phyloP scores from a whole-genome alignment of 768 basidiomycete genomes.

The Baorangia bicolor region DNA sequence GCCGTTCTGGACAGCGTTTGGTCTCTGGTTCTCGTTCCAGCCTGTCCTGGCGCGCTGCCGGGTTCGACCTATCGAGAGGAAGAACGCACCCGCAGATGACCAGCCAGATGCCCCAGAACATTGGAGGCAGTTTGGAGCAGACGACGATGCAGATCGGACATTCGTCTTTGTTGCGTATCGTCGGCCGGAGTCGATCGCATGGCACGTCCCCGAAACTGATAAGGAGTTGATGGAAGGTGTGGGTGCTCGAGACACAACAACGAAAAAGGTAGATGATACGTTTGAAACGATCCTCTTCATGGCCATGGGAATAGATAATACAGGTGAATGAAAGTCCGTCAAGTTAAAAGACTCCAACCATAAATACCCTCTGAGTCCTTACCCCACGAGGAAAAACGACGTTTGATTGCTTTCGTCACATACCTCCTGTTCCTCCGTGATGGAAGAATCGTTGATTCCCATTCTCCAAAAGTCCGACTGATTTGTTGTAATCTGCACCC shows the following conservation, averaged over 20 bases:
- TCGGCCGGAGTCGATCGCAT: slow-evolving; percentile 53
- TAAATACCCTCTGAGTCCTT: background rate
- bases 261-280: slow-evolving; percentile 59
- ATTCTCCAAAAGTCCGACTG: slow-evolving; percentile 52
- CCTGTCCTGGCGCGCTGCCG: slow-evolving; percentile 45
- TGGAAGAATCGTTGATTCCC: slow-evolving; percentile 52
- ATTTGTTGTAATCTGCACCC: slow-evolving; percentile 49
- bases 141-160: slow-evolving; percentile 37
- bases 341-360: background rate
- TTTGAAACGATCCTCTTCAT: slow-evolving; percentile 66
- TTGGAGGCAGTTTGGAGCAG: slow-evolving; percentile 47
- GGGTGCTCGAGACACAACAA: slow-evolving; percentile 45
- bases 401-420: background rate
- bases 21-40: slow-evolving; percentile 68
- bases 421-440: slow-evolving; percentile 15
- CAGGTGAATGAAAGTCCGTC: background rate
- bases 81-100: background rate
- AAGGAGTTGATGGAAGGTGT: slow-evolving; percentile 55
- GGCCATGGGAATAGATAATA: slow-evolving; percentile 23
- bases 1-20: slow-evolving; percentile 78
- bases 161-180: slow-evolving; percentile 67
- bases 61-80: background rate
- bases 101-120: background rate
- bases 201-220: slow-evolving; percentile 54
- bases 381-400: background rate